Conservation (phyloP, 1,139 yeast species). For the Entelexis paramagnoliae region DNA sequence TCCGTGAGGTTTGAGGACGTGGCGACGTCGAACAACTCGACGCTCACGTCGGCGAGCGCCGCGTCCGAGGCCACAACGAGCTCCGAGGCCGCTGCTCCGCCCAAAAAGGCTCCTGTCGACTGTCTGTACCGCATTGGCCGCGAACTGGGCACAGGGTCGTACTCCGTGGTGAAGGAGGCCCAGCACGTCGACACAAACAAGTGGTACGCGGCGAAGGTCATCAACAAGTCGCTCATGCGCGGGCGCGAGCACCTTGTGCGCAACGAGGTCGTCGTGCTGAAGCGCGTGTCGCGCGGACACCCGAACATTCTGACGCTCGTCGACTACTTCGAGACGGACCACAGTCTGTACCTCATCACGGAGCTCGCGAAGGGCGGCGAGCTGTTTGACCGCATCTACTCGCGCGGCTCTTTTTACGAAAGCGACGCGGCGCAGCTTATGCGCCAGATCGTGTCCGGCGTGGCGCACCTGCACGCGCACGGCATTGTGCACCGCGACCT, state of each 20-base stretch:
- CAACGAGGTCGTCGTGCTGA: conserved; percentile 47
- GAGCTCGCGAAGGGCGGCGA: conserved; percentile 96
- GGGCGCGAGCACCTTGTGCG: conserved; percentile 42
- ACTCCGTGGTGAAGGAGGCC: conserved; percentile 37
- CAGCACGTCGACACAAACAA: conserved; percentile 34
- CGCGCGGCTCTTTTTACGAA: conserved; percentile 57
- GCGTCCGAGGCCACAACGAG: not conserved
- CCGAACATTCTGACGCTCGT: conserved; percentile 53
- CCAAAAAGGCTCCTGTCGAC: conserved; percentile 11
- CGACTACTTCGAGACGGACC: conserved; percentile 76
- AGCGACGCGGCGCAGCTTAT: conserved; percentile 75
- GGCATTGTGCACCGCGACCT: conserved; percentile 86
- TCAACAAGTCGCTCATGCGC: conserved; percentile 37
- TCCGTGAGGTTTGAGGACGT: conserved; percentile 1
- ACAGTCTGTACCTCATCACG: conserved; percentile 86
- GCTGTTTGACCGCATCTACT: conserved; percentile 73
- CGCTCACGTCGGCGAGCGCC: not conserved
- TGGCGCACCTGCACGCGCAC: conserved; percentile 62
- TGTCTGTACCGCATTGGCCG: conserved; percentile 27
- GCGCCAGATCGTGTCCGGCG: conserved; percentile 72
- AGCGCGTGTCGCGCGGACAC: conserved; percentile 40
- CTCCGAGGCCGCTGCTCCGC: not conserved
- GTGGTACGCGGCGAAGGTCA: conserved; percentile 37
- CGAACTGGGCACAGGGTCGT: conserved; percentile 36
- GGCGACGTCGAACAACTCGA: not conserved